Conservation (phyloP, 257 asterid genomes). For the Cruciata laevipes region DNA sequence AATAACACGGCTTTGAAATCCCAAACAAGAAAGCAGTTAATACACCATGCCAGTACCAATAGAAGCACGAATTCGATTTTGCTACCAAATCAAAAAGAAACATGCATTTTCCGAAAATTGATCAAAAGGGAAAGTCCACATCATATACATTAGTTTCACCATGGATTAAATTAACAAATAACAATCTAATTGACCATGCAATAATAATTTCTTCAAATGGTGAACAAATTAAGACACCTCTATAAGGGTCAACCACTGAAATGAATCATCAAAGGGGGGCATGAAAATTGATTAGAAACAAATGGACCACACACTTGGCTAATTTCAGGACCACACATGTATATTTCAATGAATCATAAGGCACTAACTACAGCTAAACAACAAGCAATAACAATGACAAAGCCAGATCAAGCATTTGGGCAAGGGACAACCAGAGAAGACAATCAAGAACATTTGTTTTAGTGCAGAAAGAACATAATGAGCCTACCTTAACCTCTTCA, state of each 20-base stretch:
- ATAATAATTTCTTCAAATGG: not conserved
- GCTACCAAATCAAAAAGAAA: not conserved
- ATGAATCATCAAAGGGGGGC: not conserved
- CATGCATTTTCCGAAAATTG: not conserved
- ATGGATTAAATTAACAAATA: not conserved
- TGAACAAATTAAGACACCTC: not conserved
- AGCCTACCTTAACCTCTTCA: constrained; percentile 89
- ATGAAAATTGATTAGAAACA: not conserved
- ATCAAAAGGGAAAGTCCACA: not conserved
- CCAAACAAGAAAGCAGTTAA: not conserved
- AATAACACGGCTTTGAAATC: not conserved
- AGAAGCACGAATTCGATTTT: not conserved
- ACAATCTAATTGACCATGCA: not conserved
- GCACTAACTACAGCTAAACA: constrained; percentile 13
- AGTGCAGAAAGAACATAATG: not conserved
- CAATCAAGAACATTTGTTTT: not conserved
- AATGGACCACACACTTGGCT: constrained; percentile 8
- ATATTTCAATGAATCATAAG: constrained; percentile 4
- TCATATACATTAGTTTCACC: not conserved
- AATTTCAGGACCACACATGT: constrained; percentile 9
- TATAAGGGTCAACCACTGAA: not conserved
- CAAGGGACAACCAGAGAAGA: not conserved
- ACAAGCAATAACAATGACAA: constrained; percentile 3
- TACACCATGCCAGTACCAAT: not conserved
- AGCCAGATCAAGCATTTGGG: not conserved